Evolutionary conservation across 2,329 filamentous ascomycete species (phyloP).

Genomic region (Mycocentrospora acerina): DNA sequence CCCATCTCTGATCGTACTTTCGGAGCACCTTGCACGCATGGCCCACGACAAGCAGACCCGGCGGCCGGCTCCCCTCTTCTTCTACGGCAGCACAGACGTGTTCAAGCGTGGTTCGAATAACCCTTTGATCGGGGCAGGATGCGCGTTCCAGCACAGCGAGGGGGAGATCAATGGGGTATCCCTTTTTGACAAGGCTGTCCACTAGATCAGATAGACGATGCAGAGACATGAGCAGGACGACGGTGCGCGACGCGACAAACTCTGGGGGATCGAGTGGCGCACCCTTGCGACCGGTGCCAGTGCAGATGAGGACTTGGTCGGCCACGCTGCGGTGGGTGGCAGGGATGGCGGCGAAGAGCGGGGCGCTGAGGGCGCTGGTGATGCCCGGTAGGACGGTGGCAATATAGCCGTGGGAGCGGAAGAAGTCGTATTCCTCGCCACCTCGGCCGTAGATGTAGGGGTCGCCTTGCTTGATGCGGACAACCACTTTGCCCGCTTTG

Average conservation of each 20-base stretch:
- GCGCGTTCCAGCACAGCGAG: constrained; percentile 93
- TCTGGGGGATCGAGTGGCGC: constrained; percentile 78
- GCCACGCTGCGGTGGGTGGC: constrained; percentile 85
- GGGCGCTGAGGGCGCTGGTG: constrained; percentile 82
- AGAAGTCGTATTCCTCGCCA: constrained; percentile 88
- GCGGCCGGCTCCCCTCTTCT: constrained; percentile 83
- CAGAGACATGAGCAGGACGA: constrained; percentile 93
- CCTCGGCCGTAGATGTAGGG: constrained; percentile 95
- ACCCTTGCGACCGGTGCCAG: constrained; percentile 90
- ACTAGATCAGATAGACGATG: constrained; percentile 79
- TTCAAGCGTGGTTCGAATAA: constrained; percentile 83
- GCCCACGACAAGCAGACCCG: constrained; percentile 84
- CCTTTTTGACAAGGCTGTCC: constrained; percentile 57
- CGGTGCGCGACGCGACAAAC: constrained; percentile 74
- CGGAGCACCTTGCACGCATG: constrained; percentile 78
- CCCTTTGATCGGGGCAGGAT: constrained; percentile 89
- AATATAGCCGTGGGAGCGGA: constrained; percentile 69
- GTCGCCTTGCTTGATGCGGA: constrained; percentile 93
- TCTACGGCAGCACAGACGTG: constrained; percentile 82
- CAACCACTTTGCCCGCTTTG: constrained; percentile 71
- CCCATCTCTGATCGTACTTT: constrained; percentile 66
- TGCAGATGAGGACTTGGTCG: constrained; percentile 95
- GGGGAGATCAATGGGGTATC: constrained; percentile 76
- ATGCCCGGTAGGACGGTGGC: constrained; percentile 83
- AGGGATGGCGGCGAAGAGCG: constrained; percentile 85